phyloP scores from a whole-genome alignment of 441 rosid species.

The Brassica hybrid region DNA sequence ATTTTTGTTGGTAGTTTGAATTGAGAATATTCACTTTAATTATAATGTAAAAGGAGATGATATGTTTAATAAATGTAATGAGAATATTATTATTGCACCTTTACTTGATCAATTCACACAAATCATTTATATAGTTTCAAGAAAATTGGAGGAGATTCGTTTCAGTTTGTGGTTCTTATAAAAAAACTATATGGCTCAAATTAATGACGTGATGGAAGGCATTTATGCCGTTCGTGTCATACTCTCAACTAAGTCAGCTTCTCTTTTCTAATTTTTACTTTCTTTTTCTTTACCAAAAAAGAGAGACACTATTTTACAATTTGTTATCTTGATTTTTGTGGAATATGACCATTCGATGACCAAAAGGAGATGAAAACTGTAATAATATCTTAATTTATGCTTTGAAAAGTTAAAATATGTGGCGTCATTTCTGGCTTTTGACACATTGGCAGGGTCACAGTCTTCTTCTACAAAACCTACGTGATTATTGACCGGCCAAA shows the following conservation, averaged over 20 bases:
- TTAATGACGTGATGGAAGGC: conserved; percentile 17
- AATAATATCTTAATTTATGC: conserved; percentile 1
- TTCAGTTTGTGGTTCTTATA: neutral
- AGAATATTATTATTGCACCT: neutral
- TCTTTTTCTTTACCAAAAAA: conserved; percentile 11
- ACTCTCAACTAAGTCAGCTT: conserved; percentile 21
- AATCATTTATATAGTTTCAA: neutral
- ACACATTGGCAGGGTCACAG: conserved; percentile 18
- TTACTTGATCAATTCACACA: neutral
- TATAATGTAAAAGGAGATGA: neutral
- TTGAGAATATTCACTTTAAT: conserved; percentile 8
- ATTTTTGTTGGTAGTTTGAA: neutral
- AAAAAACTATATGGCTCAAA: neutral
- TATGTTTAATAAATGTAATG: neutral
- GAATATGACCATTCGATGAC: conserved; percentile 39
- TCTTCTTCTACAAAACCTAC: conserved; percentile 13
- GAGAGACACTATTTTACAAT: conserved; percentile 31
- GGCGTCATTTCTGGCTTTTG: conserved; percentile 44
- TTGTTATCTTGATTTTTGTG: conserved; percentile 33
- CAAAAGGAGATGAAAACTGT: conserved; percentile 20
- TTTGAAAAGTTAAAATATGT: neutral
- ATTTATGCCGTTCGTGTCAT: conserved; percentile 43
- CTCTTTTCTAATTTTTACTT: neutral
- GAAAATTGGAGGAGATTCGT: neutral
- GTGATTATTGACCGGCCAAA: conserved; percentile 31